These are phyloP conservation scores for Nothophaeocryptopus gaeumannii DNA, from an alignment of 2,329 filamentous ascomycete genomes.

Conservation along the genomic window DNA sequence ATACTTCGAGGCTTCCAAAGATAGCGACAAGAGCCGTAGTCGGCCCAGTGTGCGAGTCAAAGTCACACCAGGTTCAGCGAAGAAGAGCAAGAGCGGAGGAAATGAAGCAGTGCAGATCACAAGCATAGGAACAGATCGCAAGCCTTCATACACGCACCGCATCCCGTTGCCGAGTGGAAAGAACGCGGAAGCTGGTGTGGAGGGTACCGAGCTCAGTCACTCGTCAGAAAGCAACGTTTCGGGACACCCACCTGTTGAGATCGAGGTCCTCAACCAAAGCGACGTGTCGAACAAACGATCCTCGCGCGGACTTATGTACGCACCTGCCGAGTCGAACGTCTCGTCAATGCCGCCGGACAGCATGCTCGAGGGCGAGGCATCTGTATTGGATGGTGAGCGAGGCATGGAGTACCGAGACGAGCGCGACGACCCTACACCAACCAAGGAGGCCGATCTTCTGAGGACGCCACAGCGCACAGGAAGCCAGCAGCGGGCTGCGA, in stretches of 20 bases:
- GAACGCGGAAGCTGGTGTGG: constrained; percentile 37
- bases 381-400: constrained; percentile 49
- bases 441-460: constrained; percentile 37
- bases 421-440: constrained; percentile 36
- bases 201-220: constrained; percentile 58
- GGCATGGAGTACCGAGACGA: constrained; percentile 14
- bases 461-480: constrained; percentile 56
- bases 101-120: constrained; percentile 85
- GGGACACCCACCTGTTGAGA: constrained; percentile 71
- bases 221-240: constrained; percentile 77
- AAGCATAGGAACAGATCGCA: constrained; percentile 70
- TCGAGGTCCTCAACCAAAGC: constrained; percentile 75
- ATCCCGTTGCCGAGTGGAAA: constrained; percentile 58
- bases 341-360: constrained; percentile 77
- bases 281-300: constrained; percentile 57
- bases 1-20: constrained; percentile 83
- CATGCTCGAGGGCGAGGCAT: constrained; percentile 58
- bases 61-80: constrained; percentile 70
- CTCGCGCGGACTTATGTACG: constrained; percentile 61
- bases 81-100: constrained; percentile 50
- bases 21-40: constrained; percentile 58
- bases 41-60: constrained; percentile 79
- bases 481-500: constrained; percentile 59
- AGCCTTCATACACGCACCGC: constrained; percentile 65
- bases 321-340: constrained; percentile 74